Evolutionary conservation across 2,329 filamentous ascomycete species (phyloP), one percentile per base, ranked within the genome.

Genomic region (Penicillium sp.): DNA sequence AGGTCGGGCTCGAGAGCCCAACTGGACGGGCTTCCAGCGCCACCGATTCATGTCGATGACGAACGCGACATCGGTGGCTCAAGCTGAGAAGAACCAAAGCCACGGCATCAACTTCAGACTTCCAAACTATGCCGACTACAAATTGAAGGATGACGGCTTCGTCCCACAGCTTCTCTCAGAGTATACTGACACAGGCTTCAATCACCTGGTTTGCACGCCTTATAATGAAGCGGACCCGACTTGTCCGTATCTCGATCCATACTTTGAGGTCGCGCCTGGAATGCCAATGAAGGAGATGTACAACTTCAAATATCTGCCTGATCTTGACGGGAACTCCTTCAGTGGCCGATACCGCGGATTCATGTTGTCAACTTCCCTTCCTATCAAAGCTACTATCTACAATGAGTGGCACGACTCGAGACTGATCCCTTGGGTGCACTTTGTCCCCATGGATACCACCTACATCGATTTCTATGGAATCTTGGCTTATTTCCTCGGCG

Each of bases 361-460:
- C 69, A 76, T 93, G 24, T 79, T 82, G 34, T 89, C 85, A 31
- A 89, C 84, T 2, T 86, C 83, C 16, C 72, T 92, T 9, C 88
- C 88, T 0, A 84, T 94, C 74, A 94, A 93, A 75, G 84, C 87
- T 6, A 91, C 89, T 0, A 77, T 93, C 22, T 94, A 87, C 74
- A 81, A 83, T 20, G 90, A 94, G 70, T 94, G 89, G 90, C 89
- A 92, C 67, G 89, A 92, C 69, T 82, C 81, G 43, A 81, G 89
- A 3, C 78, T 93, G 1, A 78, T 90, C 2, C 81, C 88, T 0
- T 94, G 90, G 89, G 85, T 85, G 66, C 90, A 94, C 72, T 93
- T 90, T 65, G 86, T 92, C 2, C 90, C 90, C 16, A 86, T 93
- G 82, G 88, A 92, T 68, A 89, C 84, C 66, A 82, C 85, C 1